phyloP scores from a whole-genome alignment of 2,329 filamentous ascomycete genomes.

The Fusarium chlamydosporum region DNA sequence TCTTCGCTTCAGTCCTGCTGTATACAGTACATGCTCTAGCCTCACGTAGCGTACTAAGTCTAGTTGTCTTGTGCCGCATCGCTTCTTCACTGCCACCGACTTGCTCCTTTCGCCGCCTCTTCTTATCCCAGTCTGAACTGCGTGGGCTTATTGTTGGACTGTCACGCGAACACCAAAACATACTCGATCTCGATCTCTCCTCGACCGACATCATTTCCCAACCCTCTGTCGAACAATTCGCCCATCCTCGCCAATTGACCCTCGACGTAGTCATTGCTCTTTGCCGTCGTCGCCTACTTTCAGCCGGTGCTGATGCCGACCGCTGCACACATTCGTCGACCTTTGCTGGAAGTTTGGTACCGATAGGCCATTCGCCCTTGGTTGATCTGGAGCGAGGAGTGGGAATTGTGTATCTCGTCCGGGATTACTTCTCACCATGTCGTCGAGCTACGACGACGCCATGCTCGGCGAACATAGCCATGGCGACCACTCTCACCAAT shows the following conservation, averaged over 20 bases:
- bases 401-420: constrained; percentile 44
- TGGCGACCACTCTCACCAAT: constrained; percentile 49
- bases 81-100: constrained; percentile 50
- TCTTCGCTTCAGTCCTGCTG: constrained; percentile 39
- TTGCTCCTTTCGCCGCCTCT: constrained; percentile 44
- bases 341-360: constrained; percentile 53
- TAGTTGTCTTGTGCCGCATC: constrained; percentile 50
- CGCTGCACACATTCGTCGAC: constrained; percentile 54
- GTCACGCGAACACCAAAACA: constrained; percentile 50
- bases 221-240: constrained; percentile 39
- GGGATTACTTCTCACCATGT: constrained; percentile 57
- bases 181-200: constrained; percentile 37
- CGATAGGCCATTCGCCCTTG: constrained; percentile 48
- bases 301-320: constrained; percentile 58
- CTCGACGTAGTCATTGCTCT: constrained; percentile 34
- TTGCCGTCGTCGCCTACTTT: constrained; percentile 32
- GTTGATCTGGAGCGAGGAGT: constrained; percentile 50
- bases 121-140: constrained; percentile 44
- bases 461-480: constrained; percentile 57
- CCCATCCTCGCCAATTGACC: constrained; percentile 50
- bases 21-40: constrained; percentile 46
- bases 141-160: constrained; percentile 46
- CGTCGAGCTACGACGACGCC: constrained; percentile 63
- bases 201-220: constrained; percentile 31
- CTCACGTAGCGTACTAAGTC: constrained; percentile 42